Evolutionary conservation across 2,329 filamentous ascomycete genomes (phyloP).

Genomic region (Endothia cerciana): DNA sequence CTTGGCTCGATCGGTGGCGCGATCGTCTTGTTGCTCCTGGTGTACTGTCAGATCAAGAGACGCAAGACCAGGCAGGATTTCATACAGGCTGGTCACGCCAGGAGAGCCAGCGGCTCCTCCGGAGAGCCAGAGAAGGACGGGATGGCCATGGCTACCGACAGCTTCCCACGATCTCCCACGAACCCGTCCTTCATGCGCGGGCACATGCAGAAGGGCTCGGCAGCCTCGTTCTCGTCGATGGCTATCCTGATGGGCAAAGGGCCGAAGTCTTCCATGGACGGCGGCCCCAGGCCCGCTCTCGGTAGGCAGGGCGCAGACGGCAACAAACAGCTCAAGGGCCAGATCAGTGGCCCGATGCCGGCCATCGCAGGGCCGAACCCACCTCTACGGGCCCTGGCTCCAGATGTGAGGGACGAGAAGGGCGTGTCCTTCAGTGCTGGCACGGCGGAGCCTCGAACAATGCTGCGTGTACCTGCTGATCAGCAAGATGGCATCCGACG

Average conservation of each 20-base stretch:
- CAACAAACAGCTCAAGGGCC: constrained; percentile 65
- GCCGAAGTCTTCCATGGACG: constrained; percentile 19
- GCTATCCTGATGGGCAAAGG: constrained; percentile 67
- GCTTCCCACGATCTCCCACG: constrained; percentile 40
- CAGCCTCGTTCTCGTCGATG: constrained; percentile 65
- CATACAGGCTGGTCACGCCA: constrained; percentile 49
- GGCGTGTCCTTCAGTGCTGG: constrained; percentile 44
- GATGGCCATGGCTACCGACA: constrained; percentile 48
- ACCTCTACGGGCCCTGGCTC: constrained; percentile 21
- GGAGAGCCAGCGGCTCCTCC: constrained; percentile 46
- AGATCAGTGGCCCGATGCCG: constrained; percentile 64
- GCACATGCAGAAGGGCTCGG: constrained; percentile 57
- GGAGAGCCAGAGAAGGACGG: constrained; percentile 59
- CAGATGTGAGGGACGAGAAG: constrained; percentile 44
- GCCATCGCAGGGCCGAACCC: constrained; percentile 40
- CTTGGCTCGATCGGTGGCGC: constrained; percentile 81
- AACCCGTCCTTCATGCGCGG: constrained; percentile 49
- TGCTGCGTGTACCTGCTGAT: constrained; percentile 39
- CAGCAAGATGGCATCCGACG: constrained; percentile 53
- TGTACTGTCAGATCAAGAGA: constrained; percentile 71
- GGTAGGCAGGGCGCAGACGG: not conserved
- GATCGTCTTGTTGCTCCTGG: constrained; percentile 68
- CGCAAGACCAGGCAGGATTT: constrained; percentile 60
- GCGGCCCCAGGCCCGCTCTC: constrained; percentile 11
- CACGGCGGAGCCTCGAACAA: constrained; percentile 42